Evolutionary conservation across 2,329 filamentous ascomycete species (phyloP).

Genomic region (Stachybotrys chartarum): DNA sequence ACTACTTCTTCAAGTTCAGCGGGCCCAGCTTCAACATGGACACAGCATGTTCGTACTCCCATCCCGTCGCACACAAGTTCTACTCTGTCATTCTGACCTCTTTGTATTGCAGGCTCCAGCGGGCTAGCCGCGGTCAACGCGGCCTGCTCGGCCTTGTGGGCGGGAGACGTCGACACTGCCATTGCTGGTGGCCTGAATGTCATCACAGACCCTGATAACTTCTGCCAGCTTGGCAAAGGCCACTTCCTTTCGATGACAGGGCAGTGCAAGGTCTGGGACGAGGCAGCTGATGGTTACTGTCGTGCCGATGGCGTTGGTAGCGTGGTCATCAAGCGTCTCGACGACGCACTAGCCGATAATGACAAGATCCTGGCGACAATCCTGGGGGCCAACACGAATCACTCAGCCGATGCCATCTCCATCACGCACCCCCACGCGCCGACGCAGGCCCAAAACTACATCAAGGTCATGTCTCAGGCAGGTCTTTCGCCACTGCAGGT

Average conservation of each 20-base stretch:
- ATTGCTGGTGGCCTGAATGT: constrained; percentile 70
- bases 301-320: constrained; percentile 40
- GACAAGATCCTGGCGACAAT: constrained; percentile 61
- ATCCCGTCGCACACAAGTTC: too few species aligned
- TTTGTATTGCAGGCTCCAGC: too few species aligned
- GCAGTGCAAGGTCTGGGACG: constrained; percentile 42
- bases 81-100: too few species aligned
- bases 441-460: constrained; percentile 55
- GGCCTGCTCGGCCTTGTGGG: constrained; percentile 60
- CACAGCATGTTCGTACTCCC: constrained; percentile 74
- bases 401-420: constrained; percentile 61
- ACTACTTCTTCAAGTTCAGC: constrained; percentile 72
- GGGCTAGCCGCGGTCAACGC: constrained; percentile 64
- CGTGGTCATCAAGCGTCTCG: constrained; percentile 42
- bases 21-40: constrained; percentile 68
- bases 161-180: constrained; percentile 71
- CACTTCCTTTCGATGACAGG: constrained; percentile 50
- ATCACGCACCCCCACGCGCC: constrained; percentile 65
- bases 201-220: constrained; percentile 59
- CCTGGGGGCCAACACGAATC: constrained; percentile 58
- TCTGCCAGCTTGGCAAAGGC: constrained; percentile 55
- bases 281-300: constrained; percentile 53
- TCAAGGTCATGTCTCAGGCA: constrained; percentile 60
- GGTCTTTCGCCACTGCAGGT: constrained; percentile 71
- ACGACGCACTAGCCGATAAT: constrained; percentile 44